Evolutionary conservation across 2,329 filamentous ascomycete genomes (phyloP), one percentile per base, ranked within the genome.

Genomic region (Drechslerella stenobrocha): DNA sequence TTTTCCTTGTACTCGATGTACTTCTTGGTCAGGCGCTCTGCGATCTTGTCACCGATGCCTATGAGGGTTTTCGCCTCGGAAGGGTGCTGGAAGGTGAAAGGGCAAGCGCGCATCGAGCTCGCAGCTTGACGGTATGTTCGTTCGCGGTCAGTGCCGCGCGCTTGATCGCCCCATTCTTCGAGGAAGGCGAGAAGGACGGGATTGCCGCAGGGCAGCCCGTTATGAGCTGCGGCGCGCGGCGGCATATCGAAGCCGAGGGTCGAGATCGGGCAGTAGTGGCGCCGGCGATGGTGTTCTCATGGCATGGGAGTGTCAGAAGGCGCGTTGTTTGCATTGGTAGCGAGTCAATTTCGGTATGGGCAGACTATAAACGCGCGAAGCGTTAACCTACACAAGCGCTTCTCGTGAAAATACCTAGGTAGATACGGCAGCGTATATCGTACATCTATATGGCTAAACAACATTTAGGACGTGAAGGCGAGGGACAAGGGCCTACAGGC

Each of bases 91-190:
- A 90, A 88, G 1, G 77, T 77, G 35, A 89, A 78, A 0, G 89
- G 88, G 70, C 88, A 91, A 9, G 83, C 83, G 76, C 86, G 88
- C 75, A 93, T 82, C 1, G 88, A 87, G 61, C 89, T 82, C 73
- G 89, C 89, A 0, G 89, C 89, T 72, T 86, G 84, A 70, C 83
- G 87, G 75, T 90, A 70, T 37, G 42, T 52, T 56, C 63, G 52
- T 45, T 60, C 52, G 22, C 55, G 40, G 18, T 69, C 63, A 11
- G 63, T 57, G 7, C 53, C 83, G 48, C 82, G 80, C 9, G 87
- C 88, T 37, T 82, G 75, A 44, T 90, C 86, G 50, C 87, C 81
- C 87, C 86, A 90, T 78, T 90, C 87, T 73, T 88, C 86, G 51
- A 91, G 83, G 84, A 87, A 91, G 70, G 78, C 77, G 8, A 91